Evolutionary conservation across 352 stramenopile species (phyloP).

Genomic region (Thraustochytrium sp.): DNA sequence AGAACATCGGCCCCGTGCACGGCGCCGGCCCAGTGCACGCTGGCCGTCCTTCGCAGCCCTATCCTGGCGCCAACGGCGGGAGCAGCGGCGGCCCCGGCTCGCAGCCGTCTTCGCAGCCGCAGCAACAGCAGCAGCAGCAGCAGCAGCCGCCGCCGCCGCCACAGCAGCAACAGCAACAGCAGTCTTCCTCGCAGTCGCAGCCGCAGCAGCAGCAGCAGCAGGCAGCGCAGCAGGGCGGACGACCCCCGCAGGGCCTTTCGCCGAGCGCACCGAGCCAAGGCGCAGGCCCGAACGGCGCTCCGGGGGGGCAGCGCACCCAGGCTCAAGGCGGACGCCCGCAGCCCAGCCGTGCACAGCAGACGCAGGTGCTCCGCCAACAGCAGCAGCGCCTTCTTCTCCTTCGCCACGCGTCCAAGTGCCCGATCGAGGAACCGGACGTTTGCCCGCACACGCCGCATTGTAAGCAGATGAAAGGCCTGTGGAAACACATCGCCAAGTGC

Average conservation of each 20-base stretch:
- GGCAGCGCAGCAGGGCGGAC: neutral
- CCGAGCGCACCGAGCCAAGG: too few species aligned
- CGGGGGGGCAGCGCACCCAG: too few species aligned
- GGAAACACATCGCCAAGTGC: conserved; percentile 96
- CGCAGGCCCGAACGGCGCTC: too few species aligned
- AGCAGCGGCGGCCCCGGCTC: too few species aligned
- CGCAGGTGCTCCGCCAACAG: conserved; percentile 92
- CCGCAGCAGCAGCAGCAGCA: neutral
- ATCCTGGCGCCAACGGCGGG: too few species aligned
- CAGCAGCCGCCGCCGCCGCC: too few species aligned
- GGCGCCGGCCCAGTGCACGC: too few species aligned
- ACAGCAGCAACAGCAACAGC: too few species aligned
- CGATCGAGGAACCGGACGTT: conserved; percentile 73
- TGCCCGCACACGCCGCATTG: conserved; percentile 92
- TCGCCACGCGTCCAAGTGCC: conserved; percentile 95
- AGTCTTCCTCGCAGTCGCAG: neutral
- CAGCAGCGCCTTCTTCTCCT: conserved; percentile 93
- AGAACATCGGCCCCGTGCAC: too few species aligned
- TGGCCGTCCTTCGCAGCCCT: neutral
- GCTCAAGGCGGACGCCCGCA: neutral
- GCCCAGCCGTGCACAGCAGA: conserved; percentile 51
- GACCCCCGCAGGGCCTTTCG: neutral
- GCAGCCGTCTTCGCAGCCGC: too few species aligned
- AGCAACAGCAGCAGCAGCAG: too few species aligned
- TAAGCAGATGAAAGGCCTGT: conserved; percentile 94